Conservation (phyloP, 257 asterid genomes). For the Sherardia arvensis region DNA sequence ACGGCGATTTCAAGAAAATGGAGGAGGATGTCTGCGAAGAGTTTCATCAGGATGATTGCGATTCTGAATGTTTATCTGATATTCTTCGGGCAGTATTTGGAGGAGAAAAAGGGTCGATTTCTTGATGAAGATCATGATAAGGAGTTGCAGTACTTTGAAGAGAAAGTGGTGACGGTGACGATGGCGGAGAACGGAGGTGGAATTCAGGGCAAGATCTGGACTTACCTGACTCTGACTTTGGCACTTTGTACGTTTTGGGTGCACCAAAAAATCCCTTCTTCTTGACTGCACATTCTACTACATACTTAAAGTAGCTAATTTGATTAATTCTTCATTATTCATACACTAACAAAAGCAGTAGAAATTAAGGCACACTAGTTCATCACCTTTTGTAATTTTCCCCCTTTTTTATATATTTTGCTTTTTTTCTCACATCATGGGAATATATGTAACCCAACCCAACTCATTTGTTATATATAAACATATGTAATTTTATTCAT, state of each 20-base stretch:
- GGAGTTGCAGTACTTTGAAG: constrained; percentile 8
- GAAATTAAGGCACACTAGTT: constrained; percentile 10
- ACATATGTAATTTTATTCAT: background rate
- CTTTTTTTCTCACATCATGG: background rate
- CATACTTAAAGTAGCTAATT: background rate
- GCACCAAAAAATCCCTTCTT: constrained; percentile 18
- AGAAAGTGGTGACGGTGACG: background rate
- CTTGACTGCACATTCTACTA: constrained; percentile 6
- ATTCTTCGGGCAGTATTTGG: constrained; percentile 18
- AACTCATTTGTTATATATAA: background rate
- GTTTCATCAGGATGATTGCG: constrained; percentile 19
- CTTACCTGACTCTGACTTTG: constrained; percentile 21
- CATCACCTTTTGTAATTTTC: background rate
- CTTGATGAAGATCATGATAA: background rate
- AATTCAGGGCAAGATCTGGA: constrained; percentile 20
- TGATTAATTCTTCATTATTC: background rate
- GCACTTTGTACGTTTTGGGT: constrained; percentile 31
- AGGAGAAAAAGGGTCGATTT: background rate
- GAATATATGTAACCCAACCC: background rate
- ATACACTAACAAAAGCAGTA: constrained; percentile 11
- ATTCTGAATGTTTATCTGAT: constrained; percentile 22
- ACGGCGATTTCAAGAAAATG: constrained; percentile 14
- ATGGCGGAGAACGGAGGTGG: background rate
- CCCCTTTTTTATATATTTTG: background rate
- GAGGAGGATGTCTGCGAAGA: constrained; percentile 18